phyloP scores from a whole-genome alignment of 176 grass and related monocot species.

The Oryza australiensis region DNA sequence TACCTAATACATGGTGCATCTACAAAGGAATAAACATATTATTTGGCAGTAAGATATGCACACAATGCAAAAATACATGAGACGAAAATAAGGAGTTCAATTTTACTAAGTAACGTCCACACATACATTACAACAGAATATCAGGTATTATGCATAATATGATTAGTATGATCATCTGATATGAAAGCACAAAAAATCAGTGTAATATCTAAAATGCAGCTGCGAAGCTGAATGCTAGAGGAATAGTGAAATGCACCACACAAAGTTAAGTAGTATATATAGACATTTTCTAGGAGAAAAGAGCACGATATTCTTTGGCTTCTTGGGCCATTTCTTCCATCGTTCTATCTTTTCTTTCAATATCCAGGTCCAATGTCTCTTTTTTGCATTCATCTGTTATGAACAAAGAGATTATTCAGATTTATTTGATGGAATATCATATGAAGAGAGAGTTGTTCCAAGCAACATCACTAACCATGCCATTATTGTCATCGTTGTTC shows the following conservation, averaged over 20 bases:
- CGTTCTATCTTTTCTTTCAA: slow-evolving; percentile 75
- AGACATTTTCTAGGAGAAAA: slow-evolving; percentile 49
- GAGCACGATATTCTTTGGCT: slow-evolving; percentile 59
- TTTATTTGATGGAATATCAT: neutral
- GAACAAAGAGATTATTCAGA: neutral
- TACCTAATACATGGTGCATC: neutral
- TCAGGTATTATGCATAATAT: neutral
- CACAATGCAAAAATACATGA: neutral
- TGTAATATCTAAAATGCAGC: neutral
- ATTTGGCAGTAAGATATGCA: neutral
- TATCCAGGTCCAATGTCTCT: slow-evolving; percentile 89
- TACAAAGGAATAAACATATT: neutral
- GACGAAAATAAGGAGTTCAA: no score
- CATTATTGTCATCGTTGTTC: slow-evolving; percentile 61
- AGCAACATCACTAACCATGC: neutral
- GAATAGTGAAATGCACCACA: no score
- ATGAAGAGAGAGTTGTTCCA: neutral
- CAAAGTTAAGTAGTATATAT: no score
- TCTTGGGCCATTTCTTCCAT: slow-evolving; percentile 74
- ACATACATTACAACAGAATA: neutral
- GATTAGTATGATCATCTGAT: neutral
- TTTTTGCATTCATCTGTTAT: slow-evolving; percentile 66
- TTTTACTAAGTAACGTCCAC: neutral
- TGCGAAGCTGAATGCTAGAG: neutral
- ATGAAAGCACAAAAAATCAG: neutral